phyloP scores from a whole-genome alignment of 1,284 basidiomycete species.

The Ganoderma resinaceum region DNA sequence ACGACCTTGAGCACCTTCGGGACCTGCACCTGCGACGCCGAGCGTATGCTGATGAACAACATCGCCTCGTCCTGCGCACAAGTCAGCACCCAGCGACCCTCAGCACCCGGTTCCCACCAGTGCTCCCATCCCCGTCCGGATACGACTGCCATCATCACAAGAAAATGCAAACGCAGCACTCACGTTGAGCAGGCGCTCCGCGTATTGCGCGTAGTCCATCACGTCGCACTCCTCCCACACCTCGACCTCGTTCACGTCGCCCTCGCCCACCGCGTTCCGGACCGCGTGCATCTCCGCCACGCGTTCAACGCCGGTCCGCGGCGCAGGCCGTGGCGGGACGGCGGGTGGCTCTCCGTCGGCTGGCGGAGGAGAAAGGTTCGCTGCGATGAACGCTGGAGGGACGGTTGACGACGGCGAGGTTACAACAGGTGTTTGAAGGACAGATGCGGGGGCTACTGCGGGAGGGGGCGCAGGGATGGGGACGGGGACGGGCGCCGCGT shows the following conservation, averaged over 20 bases:
- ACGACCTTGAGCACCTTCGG: constrained; percentile 82
- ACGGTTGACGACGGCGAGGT: constrained; percentile 11
- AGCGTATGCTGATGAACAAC: constrained; percentile 77
- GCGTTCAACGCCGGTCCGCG: constrained; percentile 67
- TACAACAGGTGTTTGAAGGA: neutral
- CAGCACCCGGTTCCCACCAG: neutral
- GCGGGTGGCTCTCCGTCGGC: constrained; percentile 39
- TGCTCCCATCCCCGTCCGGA: constrained; percentile 4
- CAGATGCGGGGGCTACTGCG: constrained; percentile 17
- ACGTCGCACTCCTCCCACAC: constrained; percentile 70
- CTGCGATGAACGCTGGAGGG: neutral
- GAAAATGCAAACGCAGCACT: constrained; percentile 27
- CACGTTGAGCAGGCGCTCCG: constrained; percentile 68
- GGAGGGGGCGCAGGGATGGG: constrained; percentile 38
- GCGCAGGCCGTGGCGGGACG: constrained; percentile 66
- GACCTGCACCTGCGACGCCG: constrained; percentile 68
- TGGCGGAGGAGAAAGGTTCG: neutral
- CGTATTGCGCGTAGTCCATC: constrained; percentile 75
- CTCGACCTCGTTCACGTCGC: constrained; percentile 77
- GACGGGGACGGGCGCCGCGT: constrained; percentile 28
- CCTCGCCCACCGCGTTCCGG: constrained; percentile 45
- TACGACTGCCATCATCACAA: no score
- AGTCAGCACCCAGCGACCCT: neutral
- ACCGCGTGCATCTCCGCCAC: constrained; percentile 72
- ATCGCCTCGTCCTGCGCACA: constrained; percentile 72